phyloP scores from a whole-genome alignment of 2,329 filamentous ascomycete genomes.

The Colletotrichum sp. region DNA sequence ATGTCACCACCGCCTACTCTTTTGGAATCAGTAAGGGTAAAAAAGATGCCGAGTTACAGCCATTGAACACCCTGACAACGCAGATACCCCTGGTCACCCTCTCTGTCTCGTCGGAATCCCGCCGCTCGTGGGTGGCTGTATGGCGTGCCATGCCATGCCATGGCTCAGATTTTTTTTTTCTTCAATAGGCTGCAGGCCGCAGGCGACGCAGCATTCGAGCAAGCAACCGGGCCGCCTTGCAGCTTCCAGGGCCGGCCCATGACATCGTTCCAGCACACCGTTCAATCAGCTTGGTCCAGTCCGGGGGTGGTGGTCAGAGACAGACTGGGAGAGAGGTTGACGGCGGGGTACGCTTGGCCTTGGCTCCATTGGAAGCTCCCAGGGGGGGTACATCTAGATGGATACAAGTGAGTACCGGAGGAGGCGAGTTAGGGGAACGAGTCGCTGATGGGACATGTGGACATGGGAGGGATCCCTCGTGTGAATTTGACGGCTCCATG shows the following conservation, averaged over 20 bases:
- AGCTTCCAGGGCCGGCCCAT: not conserved
- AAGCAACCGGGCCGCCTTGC: not conserved
- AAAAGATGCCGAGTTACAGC: slow-evolving; percentile 4
- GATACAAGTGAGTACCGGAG: not conserved
- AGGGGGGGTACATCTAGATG: not conserved
- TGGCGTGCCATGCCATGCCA: not conserved
- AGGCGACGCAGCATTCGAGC: not conserved
- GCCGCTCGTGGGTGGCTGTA: not conserved
- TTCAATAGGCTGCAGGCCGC: not conserved
- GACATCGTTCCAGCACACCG: slow-evolving; percentile 12
- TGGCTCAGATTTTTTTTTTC: not conserved
- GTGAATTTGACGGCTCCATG: not conserved
- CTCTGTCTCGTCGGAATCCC: not conserved
- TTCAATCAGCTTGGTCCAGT: not conserved
- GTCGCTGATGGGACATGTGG: not conserved
- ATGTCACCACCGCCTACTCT: slow-evolving; percentile 9
- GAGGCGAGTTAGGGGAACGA: not conserved
- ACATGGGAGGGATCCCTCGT: not conserved
- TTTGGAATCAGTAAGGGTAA: not conserved
- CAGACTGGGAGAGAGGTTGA: not conserved
- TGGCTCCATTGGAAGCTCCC: not conserved
- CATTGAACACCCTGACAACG: not conserved
- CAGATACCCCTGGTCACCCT: not conserved
- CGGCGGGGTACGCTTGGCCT: slow-evolving; percentile 7
- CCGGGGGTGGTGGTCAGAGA: slow-evolving; percentile 8